These are phyloP conservation scores for Chlorella sp. DNA, from an alignment of 139 green algal species.

Conservation along the genomic window DNA sequence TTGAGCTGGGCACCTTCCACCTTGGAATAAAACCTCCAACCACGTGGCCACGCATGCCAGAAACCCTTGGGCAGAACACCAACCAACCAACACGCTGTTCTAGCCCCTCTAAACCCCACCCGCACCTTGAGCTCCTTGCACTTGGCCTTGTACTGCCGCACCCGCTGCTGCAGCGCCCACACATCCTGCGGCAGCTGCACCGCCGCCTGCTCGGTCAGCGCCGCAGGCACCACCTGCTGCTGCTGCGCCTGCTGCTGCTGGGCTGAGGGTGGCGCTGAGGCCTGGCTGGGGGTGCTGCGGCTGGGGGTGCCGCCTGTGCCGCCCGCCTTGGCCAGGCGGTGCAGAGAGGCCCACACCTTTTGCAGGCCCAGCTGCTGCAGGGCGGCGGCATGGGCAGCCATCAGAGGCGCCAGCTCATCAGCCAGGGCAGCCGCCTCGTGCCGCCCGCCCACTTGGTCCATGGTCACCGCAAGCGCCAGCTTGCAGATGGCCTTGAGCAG, in stretches of 20 bases:
- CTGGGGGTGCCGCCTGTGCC: background rate
- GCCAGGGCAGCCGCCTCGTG: constrained; percentile 14
- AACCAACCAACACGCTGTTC: too few relatives aligned
- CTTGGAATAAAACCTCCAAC: too few relatives aligned
- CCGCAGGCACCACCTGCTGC: background rate
- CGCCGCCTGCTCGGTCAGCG: background rate
- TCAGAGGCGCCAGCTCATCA: constrained; percentile 17
- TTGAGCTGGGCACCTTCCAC: too few relatives aligned
- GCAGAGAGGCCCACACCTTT: constrained; percentile 33
- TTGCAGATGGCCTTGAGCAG: constrained; percentile 42
- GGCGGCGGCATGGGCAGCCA: background rate
- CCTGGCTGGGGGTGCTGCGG: background rate
- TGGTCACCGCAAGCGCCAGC: constrained; percentile 47
- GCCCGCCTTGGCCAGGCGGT: constrained; percentile 23
- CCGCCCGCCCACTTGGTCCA: constrained; percentile 38
- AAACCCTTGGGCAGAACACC: too few relatives aligned
- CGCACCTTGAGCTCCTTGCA: background rate
- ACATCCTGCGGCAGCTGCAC: background rate
- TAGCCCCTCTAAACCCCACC: too few relatives aligned
- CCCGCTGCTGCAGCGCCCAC: constrained; percentile 19
- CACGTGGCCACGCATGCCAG: too few relatives aligned
- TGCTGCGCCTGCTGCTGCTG: background rate
- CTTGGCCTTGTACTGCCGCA: constrained; percentile 18
- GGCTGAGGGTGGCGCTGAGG: background rate
- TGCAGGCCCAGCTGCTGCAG: constrained; percentile 38